Evolutionary conservation across 2,329 filamentous ascomycete genomes (phyloP), one percentile per base, ranked within the genome.

Genomic region (Trichoderma sp.): DNA sequence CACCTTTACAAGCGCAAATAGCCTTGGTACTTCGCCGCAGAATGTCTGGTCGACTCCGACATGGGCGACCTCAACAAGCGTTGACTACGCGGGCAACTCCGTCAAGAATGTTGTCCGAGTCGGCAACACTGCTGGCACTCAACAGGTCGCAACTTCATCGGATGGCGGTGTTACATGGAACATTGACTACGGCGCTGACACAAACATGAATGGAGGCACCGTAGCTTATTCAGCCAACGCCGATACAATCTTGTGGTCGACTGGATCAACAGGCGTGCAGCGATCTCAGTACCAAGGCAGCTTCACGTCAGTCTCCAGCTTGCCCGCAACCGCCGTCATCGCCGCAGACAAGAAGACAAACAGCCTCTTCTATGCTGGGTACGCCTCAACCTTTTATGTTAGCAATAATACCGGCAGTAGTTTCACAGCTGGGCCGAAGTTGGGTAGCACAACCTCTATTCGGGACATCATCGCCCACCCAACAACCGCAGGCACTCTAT

Each of bases 201-300:
- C 63, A 14, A 46, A 54, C 32, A 46, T 46, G 39, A 66, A 66
- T n/a, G 63, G 63, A 14, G 63, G 63, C n/a, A 66, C 52, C 8
- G 63, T 66, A 21, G 63, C 63, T 16, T 66, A 66, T 49, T 66
- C 63, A 5, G 63, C 63, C 37, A 26, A 58, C 28, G 63, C 52
- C 13, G 63, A 66, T 11, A 66, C 63, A 39, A 66, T 66, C 24
- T 39, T 66, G n/a, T 66, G 63, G 63, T 66, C 63, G 4, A 66
- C 63, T 8, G 52, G 37, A 13, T 66, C 63, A 34, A 49, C 63
- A 26, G 63, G 63, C 5, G 63, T 66, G 52, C 39, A 32, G 63
- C 63, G 63, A 18, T 66, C 63, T 8, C 63, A 66, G 30, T 66
- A 18, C 39, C 63, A 66, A 37, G 34, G 63, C 16, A 66, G 52